Conservation (phyloP, 148 eudicot species). For the Spergularia marina region DNA sequence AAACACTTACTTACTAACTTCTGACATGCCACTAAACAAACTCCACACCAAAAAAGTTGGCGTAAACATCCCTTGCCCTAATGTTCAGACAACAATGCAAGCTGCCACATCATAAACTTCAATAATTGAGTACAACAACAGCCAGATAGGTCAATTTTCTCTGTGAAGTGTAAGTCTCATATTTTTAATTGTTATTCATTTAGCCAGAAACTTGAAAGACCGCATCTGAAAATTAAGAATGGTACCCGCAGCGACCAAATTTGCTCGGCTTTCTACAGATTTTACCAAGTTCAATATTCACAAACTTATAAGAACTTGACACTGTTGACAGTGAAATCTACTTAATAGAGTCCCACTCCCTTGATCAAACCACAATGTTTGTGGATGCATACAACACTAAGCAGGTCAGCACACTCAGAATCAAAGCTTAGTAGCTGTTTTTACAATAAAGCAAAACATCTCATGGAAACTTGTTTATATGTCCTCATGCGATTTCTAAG, state of each 20-base stretch:
- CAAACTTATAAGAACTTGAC: not conserved
- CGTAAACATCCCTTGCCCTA: too few species aligned
- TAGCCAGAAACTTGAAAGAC: not conserved
- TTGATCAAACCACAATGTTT: not conserved
- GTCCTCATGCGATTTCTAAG: not conserved
- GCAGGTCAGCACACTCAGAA: not conserved
- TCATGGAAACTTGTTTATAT: not conserved
- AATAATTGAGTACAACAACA: too few species aligned
- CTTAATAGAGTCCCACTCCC: not conserved
- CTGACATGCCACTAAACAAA: too few species aligned
- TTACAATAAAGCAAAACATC: not conserved
- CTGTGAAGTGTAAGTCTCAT: not conserved
- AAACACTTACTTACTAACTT: too few species aligned
- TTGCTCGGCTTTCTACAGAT: not conserved
- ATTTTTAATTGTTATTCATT: not conserved
- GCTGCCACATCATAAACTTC: too few species aligned
- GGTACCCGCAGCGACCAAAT: not conserved
- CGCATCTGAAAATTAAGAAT: not conserved
- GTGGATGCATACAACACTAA: not conserved
- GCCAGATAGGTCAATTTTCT: too few species aligned
- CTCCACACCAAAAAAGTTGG: too few species aligned
- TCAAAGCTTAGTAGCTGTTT: not conserved
- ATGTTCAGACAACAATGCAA: too few species aligned
- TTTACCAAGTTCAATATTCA: not conserved
- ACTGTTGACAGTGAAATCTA: not conserved